A percentile compares a stretch with the other conserved stretches of the same genome.
Conservation (phyloP, 2,329 filamentous ascomycete genomes). For the Colletotrichum incanum region DNA sequence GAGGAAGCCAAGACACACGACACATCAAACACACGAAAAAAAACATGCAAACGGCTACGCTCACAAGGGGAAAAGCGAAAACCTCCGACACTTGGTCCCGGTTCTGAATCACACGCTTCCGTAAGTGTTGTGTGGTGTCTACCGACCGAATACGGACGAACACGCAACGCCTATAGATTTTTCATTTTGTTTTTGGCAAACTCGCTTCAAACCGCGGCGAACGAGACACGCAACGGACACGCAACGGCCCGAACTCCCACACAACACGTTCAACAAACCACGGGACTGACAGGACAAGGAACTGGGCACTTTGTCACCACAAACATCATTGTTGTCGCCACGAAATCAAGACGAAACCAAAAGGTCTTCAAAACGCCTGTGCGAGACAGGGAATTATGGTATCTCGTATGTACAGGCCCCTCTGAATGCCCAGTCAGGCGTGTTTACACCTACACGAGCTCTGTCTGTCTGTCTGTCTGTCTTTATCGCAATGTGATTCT, state of each 20-base stretch:
- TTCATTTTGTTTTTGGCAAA: background rate
- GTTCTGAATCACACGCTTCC: background rate
- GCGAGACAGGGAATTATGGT: conserved; percentile 43
- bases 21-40: background rate
- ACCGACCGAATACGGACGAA: conserved; percentile 12
- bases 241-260: conserved; percentile 20
- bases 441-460: conserved; percentile 13
- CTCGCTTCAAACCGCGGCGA: background rate
- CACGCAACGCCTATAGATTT: background rate
- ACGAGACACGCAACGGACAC: conserved; percentile 38
- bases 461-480: background rate
- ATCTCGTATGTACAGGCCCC: conserved; percentile 44
- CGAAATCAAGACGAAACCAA: background rate
- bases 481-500: conserved; percentile 4
- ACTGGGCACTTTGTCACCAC: background rate
- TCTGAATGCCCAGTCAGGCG: conserved; percentile 19
- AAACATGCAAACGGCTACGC: background rate
- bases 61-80: background rate
- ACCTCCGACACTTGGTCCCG: background rate
- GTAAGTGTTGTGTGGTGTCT: background rate
- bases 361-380: conserved; percentile 33
- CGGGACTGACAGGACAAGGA: conserved; percentile 7
- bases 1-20: background rate
- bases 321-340: background rate
- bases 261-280: background rate